A percentile compares a stretch with the other conserved stretches of the same genome.
Evolutionary conservation across 805 yeast species (phyloP).

Genomic region (Wickerhamomyces sydowiorum): DNA sequence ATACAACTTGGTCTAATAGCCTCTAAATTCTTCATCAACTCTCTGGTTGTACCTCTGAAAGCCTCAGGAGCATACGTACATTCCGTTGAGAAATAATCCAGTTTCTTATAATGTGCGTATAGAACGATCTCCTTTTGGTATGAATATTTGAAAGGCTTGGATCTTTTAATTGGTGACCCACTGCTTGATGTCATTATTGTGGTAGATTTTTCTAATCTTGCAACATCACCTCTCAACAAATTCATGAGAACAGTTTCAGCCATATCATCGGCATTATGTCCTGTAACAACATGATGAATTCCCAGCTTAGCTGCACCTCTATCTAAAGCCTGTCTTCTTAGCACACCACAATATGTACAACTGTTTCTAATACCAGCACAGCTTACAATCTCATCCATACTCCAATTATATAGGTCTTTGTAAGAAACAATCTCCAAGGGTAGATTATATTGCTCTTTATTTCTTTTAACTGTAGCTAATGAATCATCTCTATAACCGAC

Average conservation of each 20-base stretch:
- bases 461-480: conserved; percentile 91
- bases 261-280: conserved; percentile 99
- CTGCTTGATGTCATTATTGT: conserved; percentile 75
- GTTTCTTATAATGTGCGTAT: conserved; percentile 92
- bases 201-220: conserved; percentile 84
- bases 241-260: conserved; percentile 98
- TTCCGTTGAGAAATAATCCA: conserved; percentile 95
- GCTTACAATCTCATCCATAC: conserved; percentile 96
- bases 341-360: conserved; percentile 97
- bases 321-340: conserved; percentile 93
- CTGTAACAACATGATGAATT: conserved; percentile 90
- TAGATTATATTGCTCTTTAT: conserved; percentile 77
- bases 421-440: conserved; percentile 80
- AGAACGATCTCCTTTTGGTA: conserved; percentile 96
- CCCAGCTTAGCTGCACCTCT: conserved; percentile 88
- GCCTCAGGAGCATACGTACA: conserved; percentile 99
- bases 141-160: conserved; percentile 93
- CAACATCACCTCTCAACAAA: conserved; percentile 90
- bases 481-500: conserved; percentile 97
- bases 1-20: conserved; percentile 89
- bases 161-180: conserved; percentile 87
- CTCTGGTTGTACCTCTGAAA: conserved; percentile 94
- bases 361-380: conserved; percentile 91
- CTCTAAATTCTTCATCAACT: conserved; percentile 83
- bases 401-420: conserved; percentile 89